Evolutionary conservation across 2,329 filamentous ascomycete genomes (phyloP), one percentile per base, ranked within the genome.

Genomic region (Trichoderma pleuroti): DNA sequence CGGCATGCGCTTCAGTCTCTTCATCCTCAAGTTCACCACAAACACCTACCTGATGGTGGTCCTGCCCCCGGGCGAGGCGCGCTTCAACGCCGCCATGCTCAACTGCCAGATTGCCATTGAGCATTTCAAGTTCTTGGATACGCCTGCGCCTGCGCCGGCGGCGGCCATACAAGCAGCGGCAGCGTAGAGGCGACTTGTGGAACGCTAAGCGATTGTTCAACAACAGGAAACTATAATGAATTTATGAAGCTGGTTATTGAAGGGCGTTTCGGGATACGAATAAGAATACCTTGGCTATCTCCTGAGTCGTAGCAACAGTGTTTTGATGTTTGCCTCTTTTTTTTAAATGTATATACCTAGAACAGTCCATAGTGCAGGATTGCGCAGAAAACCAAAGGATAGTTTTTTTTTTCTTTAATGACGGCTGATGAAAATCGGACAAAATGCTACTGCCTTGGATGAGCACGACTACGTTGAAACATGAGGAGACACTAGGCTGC

Each of bases 11-110:
- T 98, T 98, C 84, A 97, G 93, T 82, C 91, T 98, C 81, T 97
- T 98, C 79, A 93, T 98, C 74, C 93, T 94, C 74, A 93, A 97
- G 75, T 94, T 99, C 75, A 99, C 96, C 2, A 97, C 96, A 67
- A 99, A 99, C 81, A 99, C 96, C 3, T 98, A 98, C 78, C 91
- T 99, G 72, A 93, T 97, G 77, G 93, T 97, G 10, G 91, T 97
- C 42, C 88, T 98, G 74, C 94, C 96, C 0, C 94, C 95, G 0
- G 94, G 94, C 28, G 95, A 98, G 81, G 93, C 93, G 24, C 88
- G 93, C 7, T 97, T 97, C 84, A 98, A 98, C 76, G 90, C 92
- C 67, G 94, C 94, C 14, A 90, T 96, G 80, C 86, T 97, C 74
- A 98, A 98, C 78, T 96, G 95, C 74, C 91, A 93, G 81, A 91